Evolutionary conservation across 2,329 filamentous ascomycete species (phyloP), one percentile per base, ranked within the genome.

Genomic region (Sporothrix protearum): DNA sequence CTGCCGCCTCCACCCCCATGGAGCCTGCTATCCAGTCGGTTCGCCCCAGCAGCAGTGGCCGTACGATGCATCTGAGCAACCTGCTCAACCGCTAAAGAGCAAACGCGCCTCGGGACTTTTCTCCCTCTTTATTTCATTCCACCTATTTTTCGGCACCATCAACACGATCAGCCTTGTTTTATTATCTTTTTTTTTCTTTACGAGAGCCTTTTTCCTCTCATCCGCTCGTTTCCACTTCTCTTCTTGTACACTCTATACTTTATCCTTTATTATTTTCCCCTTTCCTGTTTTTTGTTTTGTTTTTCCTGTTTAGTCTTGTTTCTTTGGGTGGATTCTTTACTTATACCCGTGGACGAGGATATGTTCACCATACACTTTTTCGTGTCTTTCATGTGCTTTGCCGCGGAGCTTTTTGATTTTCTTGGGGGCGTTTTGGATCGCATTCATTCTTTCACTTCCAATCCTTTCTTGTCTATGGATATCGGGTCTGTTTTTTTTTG

Each of bases 181-280:
- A 30, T 57, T 6, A 12, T 1, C 19, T 57, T 45, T 42, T 9
- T 68, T 68, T 55, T 25, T 53, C 63, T 36, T 53, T 22, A 51
- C 53, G 28, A 30, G 2, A 30, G 2, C 33, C n/a, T 53, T 55
- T 53, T 68, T 30, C 28, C 30, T 28, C 5, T 28, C 22, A 28
- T n/a, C 36, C 28, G n/a, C 28, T 45, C 36, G 8, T 64, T 33
- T 66, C 25, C 8, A 59, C 59, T 28, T 45, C 19, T 36, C 30
- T 61, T 28, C 59, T 63, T 61, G 57, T 61, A 61, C 57, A 59
- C 57, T 61, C 22, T 61, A 61, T 61, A 61, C 30, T 8, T 57
- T 57, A 36, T 57, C n/a, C n/a, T n/a, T 59, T 36, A 49, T 59
- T 59, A 53, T 61, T 61, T 22, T 9, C 30, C 16, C 14, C 5